phyloP scores from a whole-genome alignment of 345 rosid genomes.

The Eucalyptus albens region DNA sequence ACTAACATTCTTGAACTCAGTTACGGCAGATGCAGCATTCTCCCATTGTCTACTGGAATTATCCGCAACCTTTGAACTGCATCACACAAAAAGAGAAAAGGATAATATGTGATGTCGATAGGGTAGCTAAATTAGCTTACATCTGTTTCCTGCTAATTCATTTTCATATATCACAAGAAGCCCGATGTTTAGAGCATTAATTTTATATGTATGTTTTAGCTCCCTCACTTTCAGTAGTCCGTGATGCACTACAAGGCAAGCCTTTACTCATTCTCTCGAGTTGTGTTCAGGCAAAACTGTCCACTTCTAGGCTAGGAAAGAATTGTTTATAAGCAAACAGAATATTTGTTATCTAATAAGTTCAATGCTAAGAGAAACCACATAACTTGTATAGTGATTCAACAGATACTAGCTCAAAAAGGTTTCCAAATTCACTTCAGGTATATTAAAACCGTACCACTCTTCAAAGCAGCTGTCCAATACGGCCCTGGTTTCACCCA shows the following conservation, averaged over 20 bases:
- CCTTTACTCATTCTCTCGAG: neutral
- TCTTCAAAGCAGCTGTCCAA: conserved; percentile 48
- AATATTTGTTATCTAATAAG: neutral
- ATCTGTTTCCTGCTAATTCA: neutral
- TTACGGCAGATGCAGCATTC: conserved; percentile 19
- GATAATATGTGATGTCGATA: neutral
- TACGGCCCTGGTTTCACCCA: conserved; percentile 37
- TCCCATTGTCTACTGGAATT: conserved; percentile 47
- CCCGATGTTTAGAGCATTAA: neutral
- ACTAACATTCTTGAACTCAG: conserved; percentile 10
- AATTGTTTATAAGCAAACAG: neutral
- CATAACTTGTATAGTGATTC: neutral
- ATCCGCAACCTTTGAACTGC: conserved; percentile 41
- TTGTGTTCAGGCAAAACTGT: neutral
- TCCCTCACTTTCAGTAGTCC: neutral
- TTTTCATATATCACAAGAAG: neutral
- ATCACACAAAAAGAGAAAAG: neutral
- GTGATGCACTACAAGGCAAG: neutral
- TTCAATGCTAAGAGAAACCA: neutral
- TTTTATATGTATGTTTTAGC: neutral
- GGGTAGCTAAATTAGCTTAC: neutral
- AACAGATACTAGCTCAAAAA: neutral
- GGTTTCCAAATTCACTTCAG: too few relatives aligned
- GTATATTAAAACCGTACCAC: conserved; percentile 26
- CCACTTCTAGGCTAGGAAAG: neutral